Base-by-base conservation (phyloP, 768 basidiomycete species). In the Suillus sp. region DNA sequence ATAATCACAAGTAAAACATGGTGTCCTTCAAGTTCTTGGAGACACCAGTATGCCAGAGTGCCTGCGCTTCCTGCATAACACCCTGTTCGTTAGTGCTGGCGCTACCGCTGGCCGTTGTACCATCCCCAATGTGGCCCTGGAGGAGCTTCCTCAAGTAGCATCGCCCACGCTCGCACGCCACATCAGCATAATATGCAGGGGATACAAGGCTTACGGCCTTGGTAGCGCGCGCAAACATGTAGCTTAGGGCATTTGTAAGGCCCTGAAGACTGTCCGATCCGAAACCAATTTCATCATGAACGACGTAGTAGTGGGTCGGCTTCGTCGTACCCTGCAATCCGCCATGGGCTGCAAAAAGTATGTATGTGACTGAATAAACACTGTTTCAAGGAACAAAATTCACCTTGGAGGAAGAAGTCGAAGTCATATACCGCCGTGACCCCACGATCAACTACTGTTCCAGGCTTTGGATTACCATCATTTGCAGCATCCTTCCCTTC, bases 1-100 rank as follows among this genome's bases (percentile, higher is more conserved):
- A 25, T 27, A 11, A 37, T 80, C 66, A 91, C n/a, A 92, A 78
- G 74, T 92, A 92, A 69, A 84, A 92, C 90, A 92, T 92, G 0
- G 87, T 87, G 42, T 89, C 82, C 75, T 84, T 89, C 70, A 92
- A 72, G 7, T 68, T 72, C 0, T 67, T 35, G 2, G 80, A 66
- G 18, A 90, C 86, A 1, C 89, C 90, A 3, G 70, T 71, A 20
- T 73, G 72, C 92, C 92, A 94, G 47, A 82, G 59, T 18, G 57
- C 69, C 60, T 69, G 50, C 1, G 90, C 92, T 70, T 89, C 89
- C 18, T 70, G 70, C 66, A 78, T 77, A 16, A 88, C 80, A 32
- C 80, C 78, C 45, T 86, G 80, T 25, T 87, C 86, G 0, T 75
- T 63, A 1, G 74, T 71, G 42, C 78, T 82, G 2, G 76, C 71